Evolutionary conservation across 2,329 filamentous ascomycete genomes (phyloP), one percentile per base, ranked within the genome.

Genomic region (Trichoderma arundinaceum): DNA sequence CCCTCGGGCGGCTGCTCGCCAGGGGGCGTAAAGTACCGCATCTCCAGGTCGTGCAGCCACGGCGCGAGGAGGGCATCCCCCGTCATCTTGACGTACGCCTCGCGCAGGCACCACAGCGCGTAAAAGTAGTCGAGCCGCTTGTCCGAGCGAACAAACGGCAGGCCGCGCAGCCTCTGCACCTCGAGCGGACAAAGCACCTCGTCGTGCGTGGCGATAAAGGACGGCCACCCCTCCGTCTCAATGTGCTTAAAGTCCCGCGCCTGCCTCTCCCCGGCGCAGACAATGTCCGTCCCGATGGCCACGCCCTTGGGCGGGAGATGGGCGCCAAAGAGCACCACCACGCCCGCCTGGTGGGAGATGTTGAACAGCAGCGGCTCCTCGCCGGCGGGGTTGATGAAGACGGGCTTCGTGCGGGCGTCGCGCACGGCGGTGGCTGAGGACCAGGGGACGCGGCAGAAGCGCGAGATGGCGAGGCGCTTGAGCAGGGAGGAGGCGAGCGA

Each of bases 51-150:
- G 58, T 80, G 80, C 56, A 94, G 81, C 91, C 91, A 94, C 4
- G 82, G 81, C 0, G 91, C 91, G 8, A 93, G 80, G 66, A 94
- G 81, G 0, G 90, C 91, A 72, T 94, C 90, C 32, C 91, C 91
- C 35, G 90, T 91, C 79, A 94, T 88, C 84, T 94, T 94, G 76
- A 94, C 88, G 74, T 92, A 94, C 0, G 90, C 88, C 78, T 94
- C 91, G 71, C 92, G 88, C 75, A 92, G 83, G 75, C 89, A 92
- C 89, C 91, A 94, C 66, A 90, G 86, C 1, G 90, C 85, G 74
- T 93, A 94, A 74, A 94, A 94, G 61, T 85, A 82, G 5, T 90
- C 82, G 33, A 94, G 79, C 73, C 88, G 88, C 22, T 79, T 82
- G 67, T 90, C 88, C 17, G 64, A 66, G 35, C 68, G 22, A 1